Percentiles rank a stretch among this genome's conserved stretches.
These are phyloP conservation scores for Diplodia intermedia DNA, from an alignment of 2,329 filamentous ascomycete species.

Conservation along the genomic window DNA sequence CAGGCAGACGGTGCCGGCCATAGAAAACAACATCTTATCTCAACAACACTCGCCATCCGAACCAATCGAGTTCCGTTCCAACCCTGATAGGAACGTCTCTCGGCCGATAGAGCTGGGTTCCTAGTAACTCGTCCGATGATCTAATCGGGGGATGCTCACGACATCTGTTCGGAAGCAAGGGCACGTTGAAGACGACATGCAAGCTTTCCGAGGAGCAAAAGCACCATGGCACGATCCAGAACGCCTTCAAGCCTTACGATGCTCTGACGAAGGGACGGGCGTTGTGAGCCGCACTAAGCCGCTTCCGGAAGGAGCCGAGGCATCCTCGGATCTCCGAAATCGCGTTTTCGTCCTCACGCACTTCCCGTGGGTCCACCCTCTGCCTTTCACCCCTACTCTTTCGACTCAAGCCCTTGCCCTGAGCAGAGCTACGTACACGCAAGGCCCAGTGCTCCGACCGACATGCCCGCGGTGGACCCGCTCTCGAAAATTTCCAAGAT, in stretches of 20 bases:
- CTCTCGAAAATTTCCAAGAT: constrained; percentile 18
- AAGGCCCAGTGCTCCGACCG: constrained; percentile 20
- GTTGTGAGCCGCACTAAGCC: not conserved
- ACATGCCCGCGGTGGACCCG: constrained; percentile 17
- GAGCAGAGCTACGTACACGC: constrained; percentile 14
- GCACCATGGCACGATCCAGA: not conserved
- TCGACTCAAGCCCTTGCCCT: constrained; percentile 16
- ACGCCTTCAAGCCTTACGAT: not conserved
- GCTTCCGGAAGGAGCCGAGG: constrained; percentile 18
- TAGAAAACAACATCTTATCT: not conserved
- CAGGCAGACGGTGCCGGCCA: too few relatives aligned
- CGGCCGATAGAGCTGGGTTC: not conserved
- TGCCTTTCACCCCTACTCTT: not conserved
- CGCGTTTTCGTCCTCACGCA: constrained; percentile 19
- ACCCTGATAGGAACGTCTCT: not conserved
- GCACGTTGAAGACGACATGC: not conserved
- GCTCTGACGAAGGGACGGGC: not conserved
- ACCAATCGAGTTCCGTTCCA: not conserved
- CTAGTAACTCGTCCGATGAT: not conserved
- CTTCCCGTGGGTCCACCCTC: constrained; percentile 10
- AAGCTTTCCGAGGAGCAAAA: not conserved
- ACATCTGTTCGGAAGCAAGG: not conserved
- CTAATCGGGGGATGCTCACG: not conserved
- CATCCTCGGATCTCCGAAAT: constrained; percentile 20
- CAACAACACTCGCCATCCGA: not conserved